These are phyloP conservation scores for Apiospora saccharicola DNA, from an alignment of 2,329 filamentous ascomycete genomes.

Conservation along the genomic window DNA sequence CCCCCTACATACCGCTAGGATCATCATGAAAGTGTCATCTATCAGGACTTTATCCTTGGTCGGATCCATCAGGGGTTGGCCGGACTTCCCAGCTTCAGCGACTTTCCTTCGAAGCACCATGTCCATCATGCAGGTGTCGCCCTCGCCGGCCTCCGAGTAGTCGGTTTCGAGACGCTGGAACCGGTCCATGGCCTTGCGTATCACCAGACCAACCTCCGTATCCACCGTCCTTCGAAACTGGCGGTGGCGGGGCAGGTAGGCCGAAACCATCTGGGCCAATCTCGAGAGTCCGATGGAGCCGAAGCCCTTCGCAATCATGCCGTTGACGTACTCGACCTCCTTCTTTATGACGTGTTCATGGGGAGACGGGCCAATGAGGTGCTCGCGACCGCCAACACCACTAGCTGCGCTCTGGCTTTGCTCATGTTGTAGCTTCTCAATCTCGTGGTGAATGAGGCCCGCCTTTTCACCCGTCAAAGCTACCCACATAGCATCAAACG, in stretches of 20 bases:
- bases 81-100: neutral
- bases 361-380: too few species aligned
- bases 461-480: neutral
- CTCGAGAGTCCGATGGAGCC: too few species aligned
- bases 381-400: neutral
- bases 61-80: neutral
- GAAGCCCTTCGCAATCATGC: neutral
- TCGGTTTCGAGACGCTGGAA: neutral
- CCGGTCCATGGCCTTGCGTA: slow-evolving; percentile 28
- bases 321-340: neutral
- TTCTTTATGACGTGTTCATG: neutral
- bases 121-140: neutral
- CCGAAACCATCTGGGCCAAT: slow-evolving; percentile 27
- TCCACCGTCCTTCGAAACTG: slow-evolving; percentile 29
- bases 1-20: neutral
- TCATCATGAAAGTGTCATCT: neutral
- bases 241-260: slow-evolving; percentile 33
- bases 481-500: neutral
- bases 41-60: neutral
- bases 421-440: neutral
- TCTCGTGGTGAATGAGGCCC: neutral
- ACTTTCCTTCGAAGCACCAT: neutral
- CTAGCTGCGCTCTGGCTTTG: neutral
- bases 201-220: slow-evolving; percentile 27
- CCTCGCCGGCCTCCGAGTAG: neutral